A percentile compares a stretch with the other conserved stretches of the same genome.
Evolutionary conservation across 2,329 filamentous ascomycete species (phyloP).

Genomic region (Paradendryphiella salina): DNA sequence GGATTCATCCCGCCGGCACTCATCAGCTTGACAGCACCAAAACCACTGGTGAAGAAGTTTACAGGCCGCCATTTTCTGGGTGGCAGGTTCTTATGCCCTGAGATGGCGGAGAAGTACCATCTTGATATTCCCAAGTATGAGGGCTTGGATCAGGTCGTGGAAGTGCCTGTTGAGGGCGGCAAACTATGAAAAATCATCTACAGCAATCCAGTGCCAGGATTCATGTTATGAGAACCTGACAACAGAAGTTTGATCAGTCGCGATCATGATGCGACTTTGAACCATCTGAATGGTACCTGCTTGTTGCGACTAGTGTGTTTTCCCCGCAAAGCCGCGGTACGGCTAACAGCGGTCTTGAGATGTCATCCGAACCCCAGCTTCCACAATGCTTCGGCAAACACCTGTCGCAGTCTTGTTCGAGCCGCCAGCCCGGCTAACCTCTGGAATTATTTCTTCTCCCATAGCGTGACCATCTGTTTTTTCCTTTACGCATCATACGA

Average conservation of each 20-base stretch:
- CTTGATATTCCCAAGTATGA: conserved; percentile 81
- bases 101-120: conserved; percentile 81
- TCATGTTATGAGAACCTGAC: neutral
- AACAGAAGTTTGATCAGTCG: neutral
- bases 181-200: conserved; percentile 16
- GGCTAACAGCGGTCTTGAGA: conserved; percentile 32
- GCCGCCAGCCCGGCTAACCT: conserved; percentile 2
- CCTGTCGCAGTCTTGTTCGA: conserved; percentile 1
- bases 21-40: conserved; percentile 89
- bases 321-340: conserved; percentile 29
- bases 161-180: conserved; percentile 57
- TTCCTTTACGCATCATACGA: neutral
- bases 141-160: conserved; percentile 86
- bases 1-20: conserved; percentile 79
- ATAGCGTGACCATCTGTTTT: neutral
- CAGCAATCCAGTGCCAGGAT: neutral
- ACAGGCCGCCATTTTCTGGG: conserved; percentile 88
- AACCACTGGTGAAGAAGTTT: conserved; percentile 84
- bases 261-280: neutral
- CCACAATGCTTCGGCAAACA: conserved; percentile 24
- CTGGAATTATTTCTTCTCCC: neutral
- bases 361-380: conserved; percentile 24
- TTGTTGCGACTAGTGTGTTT: conserved; percentile 12
- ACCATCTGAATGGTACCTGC: conserved; percentile 8
- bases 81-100: conserved; percentile 79